Evolutionary conservation across 2,329 filamentous ascomycete genomes (phyloP).

Genomic region (Phyllosticta citriasiana): DNA sequence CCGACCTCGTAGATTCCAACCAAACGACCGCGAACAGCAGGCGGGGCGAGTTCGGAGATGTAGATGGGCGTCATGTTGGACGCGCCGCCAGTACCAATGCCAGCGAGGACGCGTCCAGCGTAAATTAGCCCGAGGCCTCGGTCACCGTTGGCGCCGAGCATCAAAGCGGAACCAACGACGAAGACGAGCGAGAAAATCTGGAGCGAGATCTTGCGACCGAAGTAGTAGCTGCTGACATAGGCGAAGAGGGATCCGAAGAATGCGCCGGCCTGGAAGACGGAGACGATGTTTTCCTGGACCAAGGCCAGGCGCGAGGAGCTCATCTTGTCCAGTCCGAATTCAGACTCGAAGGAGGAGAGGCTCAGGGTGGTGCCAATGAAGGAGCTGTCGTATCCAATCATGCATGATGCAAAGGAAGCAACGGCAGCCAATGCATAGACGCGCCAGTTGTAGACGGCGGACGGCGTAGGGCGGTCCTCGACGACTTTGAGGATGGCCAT

Average conservation of each 20-base stretch:
- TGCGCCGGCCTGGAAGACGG: conserved; percentile 70
- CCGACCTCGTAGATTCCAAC: conserved; percentile 49
- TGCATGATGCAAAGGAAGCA: conserved; percentile 48
- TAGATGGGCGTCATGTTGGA: conserved; percentile 52
- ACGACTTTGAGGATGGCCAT: conserved; percentile 28
- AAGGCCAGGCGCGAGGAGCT: conserved; percentile 41
- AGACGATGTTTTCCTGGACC: conserved; percentile 66
- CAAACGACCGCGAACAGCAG: conserved; percentile 48
- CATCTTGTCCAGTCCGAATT: conserved; percentile 55
- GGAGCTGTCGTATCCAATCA: conserved; percentile 57
- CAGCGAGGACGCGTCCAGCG: conserved; percentile 47
- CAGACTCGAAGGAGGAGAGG: conserved; percentile 56
- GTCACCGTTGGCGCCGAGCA: conserved; percentile 47
- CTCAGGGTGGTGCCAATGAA: conserved; percentile 71
- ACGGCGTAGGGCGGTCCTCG: conserved; percentile 43
- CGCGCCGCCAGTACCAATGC: conserved; percentile 46
- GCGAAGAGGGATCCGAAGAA: conserved; percentile 71
- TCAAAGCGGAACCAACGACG: conserved; percentile 59
- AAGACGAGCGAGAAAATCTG: conserved; percentile 54
- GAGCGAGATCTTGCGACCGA: conserved; percentile 57
- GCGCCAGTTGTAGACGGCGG: conserved; percentile 50
- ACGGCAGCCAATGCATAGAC: conserved; percentile 46
- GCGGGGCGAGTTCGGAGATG: conserved; percentile 48
- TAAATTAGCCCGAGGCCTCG: conserved; percentile 46
- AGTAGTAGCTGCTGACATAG: conserved; percentile 55